Evolutionary conservation across 2,329 filamentous ascomycete genomes (phyloP).

Genomic region (Arthrobotrys megalospora): DNA sequence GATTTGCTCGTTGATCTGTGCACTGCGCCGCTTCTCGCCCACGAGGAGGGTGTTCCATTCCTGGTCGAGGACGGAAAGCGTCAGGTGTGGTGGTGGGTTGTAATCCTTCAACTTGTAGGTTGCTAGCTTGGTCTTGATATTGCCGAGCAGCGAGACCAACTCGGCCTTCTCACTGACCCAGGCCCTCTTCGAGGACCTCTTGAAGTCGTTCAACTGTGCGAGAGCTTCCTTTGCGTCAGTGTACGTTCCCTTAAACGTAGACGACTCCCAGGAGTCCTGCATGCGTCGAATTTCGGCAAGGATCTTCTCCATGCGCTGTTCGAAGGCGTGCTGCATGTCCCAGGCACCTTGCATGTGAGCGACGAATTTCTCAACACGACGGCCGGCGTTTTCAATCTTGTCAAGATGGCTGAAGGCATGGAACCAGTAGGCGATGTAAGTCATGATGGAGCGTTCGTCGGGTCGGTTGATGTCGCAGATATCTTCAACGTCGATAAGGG

Average conservation of each 20-base stretch:
- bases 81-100: conserved; percentile 86
- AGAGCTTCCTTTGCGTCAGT: conserved; percentile 90
- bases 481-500: conserved; percentile 95
- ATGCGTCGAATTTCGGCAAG: conserved; percentile 82
- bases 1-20: conserved; percentile 97
- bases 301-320: conserved; percentile 88
- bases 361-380: conserved; percentile 97
- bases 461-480: conserved; percentile 97
- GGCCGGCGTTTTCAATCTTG: conserved; percentile 95
- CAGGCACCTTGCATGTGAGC: conserved; percentile 99
- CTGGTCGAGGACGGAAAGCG: conserved; percentile 83
- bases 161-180: conserved; percentile 99
- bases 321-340: conserved; percentile 99
- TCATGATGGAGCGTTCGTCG: conserved; percentile 97
- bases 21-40: conserved; percentile 88
- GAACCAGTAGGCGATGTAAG: conserved; percentile 99
- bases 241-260: conserved; percentile 92
- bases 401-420: conserved; percentile 99
- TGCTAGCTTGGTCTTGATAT: conserved; percentile 98
- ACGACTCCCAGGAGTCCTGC: conserved; percentile 80
- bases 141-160: conserved; percentile 89
- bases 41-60: conserved; percentile 86
- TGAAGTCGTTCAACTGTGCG: conserved; percentile 86
- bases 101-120: conserved; percentile 94
- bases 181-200: conserved; percentile 87